phyloP scores from a whole-genome alignment of 371 early-diverging fungal genomes.

The Mortierella sp. region DNA sequence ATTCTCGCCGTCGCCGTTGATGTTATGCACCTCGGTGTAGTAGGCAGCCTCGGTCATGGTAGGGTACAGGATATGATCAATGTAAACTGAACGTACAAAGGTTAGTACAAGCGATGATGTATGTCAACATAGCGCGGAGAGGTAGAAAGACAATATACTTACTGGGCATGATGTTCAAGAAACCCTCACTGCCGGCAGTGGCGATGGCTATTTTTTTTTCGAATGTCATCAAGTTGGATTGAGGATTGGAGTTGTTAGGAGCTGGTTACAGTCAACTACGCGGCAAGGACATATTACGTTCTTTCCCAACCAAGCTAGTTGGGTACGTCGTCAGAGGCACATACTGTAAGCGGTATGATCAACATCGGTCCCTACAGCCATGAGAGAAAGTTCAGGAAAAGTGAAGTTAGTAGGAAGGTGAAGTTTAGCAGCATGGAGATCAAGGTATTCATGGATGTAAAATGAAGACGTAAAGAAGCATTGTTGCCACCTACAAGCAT shows the following conservation, averaged over 20 bases:
- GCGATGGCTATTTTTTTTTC: constrained; percentile 64
- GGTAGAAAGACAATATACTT: constrained; percentile 6
- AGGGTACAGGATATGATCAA: constrained; percentile 80
- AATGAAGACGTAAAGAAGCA: not conserved
- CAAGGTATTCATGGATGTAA: not conserved
- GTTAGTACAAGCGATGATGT: not conserved
- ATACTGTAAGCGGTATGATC: constrained; percentile 75
- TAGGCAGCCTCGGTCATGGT: constrained; percentile 76
- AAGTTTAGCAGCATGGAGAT: not conserved
- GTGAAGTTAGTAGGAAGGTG: not conserved
- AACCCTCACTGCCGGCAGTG: constrained; percentile 79
- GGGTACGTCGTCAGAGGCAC: constrained; percentile 6
- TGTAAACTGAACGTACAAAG: constrained; percentile 61
- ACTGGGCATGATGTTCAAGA: constrained; percentile 70
- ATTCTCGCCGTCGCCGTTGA: constrained; percentile 60
- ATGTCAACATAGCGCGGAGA: not conserved
- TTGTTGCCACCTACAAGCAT: constrained; percentile 67
- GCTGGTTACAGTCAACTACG: not conserved
- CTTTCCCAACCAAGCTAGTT: not conserved
- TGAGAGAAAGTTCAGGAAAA: not conserved
- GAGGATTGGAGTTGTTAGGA: not conserved
- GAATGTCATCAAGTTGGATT: not conserved
- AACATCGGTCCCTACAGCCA: constrained; percentile 50
- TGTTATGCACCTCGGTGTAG: constrained; percentile 72
- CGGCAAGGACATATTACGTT: not conserved